Percentiles rank a stretch among this genome's conserved stretches.
Conservation (phyloP, 2,329 filamentous ascomycete species). For the Clonostachys rosea region DNA sequence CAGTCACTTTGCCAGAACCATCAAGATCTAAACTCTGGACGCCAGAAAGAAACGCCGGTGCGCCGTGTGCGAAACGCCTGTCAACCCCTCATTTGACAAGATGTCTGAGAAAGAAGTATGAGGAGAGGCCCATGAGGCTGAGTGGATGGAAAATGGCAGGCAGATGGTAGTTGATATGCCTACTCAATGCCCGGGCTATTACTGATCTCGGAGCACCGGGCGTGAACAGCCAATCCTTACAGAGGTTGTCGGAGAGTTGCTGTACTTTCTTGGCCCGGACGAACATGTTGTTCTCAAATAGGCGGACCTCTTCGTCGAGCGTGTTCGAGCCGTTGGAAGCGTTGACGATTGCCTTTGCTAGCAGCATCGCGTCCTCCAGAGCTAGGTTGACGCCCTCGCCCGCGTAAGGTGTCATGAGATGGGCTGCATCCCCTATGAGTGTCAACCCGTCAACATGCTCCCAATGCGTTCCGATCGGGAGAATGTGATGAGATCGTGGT, state of each 20-base stretch:
- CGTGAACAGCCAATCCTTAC: conserved; percentile 41
- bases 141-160: conserved; percentile 22
- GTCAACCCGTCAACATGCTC: conserved; percentile 40
- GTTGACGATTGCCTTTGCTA: conserved; percentile 36
- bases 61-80: no score
- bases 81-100: neutral
- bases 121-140: conserved; percentile 15
- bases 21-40: no score
- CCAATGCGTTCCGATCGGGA: conserved; percentile 47
- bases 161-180: conserved; percentile 21
- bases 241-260: conserved; percentile 36
- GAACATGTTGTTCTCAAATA: conserved; percentile 32
- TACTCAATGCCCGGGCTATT: conserved; percentile 27
- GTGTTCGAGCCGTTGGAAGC: conserved; percentile 12
- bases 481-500: conserved; percentile 42
- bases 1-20: no score
- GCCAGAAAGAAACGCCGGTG: no score
- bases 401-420: conserved; percentile 53
- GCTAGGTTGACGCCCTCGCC: conserved; percentile 57
- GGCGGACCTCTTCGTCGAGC: conserved; percentile 23
- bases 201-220: conserved; percentile 34
- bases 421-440: conserved; percentile 54
- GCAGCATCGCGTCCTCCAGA: conserved; percentile 46
- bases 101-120: conserved; percentile 9
- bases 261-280: conserved; percentile 27